These are phyloP conservation scores for Camptophora hylomeconis DNA, from an alignment of 2,329 filamentous ascomycete genomes.

Conservation along the genomic window DNA sequence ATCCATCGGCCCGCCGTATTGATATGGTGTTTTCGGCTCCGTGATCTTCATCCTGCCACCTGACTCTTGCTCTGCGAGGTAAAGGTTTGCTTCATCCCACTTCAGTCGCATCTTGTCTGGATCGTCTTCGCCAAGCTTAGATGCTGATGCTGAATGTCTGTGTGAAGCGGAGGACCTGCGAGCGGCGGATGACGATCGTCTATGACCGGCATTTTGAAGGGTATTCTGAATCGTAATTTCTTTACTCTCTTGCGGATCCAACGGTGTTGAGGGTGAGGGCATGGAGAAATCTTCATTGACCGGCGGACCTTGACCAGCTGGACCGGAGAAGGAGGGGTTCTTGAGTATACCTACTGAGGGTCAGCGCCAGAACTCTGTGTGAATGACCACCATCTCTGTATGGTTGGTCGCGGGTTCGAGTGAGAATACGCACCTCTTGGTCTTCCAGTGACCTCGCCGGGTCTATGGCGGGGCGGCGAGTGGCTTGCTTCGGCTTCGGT, in stretches of 20 bases:
- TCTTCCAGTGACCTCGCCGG: conserved; percentile 23
- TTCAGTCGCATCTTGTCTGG: conserved; percentile 65
- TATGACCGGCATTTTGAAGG: conserved; percentile 79
- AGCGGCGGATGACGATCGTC: conserved; percentile 65
- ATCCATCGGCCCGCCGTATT: conserved; percentile 72
- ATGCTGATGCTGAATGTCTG: conserved; percentile 49
- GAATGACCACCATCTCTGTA: too few species aligned
- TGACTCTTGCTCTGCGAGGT: conserved; percentile 93
- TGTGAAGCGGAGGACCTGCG: conserved; percentile 53
- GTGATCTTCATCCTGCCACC: conserved; percentile 94
- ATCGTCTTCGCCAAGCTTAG: conserved; percentile 36
- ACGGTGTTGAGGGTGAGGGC: conserved; percentile 27
- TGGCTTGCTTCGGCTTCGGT: conserved; percentile 10
- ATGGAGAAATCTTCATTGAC: conserved; percentile 20
- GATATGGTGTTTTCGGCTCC: conserved; percentile 96
- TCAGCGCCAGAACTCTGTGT: too few species aligned
- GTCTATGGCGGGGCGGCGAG: conserved; percentile 18
- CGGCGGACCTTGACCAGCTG: conserved; percentile 21
- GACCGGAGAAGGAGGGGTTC: conserved; percentile 55
- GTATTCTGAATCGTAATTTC: conserved; percentile 92
- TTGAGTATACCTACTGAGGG: conserved; percentile 71
- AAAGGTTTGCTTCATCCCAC: conserved; percentile 98
- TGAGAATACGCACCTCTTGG: conserved; percentile 25
- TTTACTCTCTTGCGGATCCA: conserved; percentile 49
- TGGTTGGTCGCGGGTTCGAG: too few species aligned